phyloP scores from a whole-genome alignment of 1,284 basidiomycete genomes.

The Thelephora terrestris region DNA sequence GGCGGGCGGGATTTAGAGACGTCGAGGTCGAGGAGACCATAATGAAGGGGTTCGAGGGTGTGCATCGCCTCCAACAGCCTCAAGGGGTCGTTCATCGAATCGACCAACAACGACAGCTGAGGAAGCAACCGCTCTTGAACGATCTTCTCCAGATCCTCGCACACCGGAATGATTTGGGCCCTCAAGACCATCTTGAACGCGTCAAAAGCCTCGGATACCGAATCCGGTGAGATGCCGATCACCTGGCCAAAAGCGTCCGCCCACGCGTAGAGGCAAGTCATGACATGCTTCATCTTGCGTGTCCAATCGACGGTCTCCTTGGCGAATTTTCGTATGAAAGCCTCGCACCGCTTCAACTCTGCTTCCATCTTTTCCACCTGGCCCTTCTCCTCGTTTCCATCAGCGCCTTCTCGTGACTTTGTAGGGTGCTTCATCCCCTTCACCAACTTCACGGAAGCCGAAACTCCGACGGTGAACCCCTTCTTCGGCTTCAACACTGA shows the following conservation, averaged over 20 bases:
- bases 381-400: slow-evolving; percentile 39
- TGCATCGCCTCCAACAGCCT: slow-evolving; percentile 61
- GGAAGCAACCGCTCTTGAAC: slow-evolving; percentile 45
- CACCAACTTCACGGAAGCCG: slow-evolving; percentile 45
- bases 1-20: slow-evolving; percentile 54
- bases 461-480: slow-evolving; percentile 32
- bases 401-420: slow-evolving; percentile 26
- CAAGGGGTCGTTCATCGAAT: slow-evolving; percentile 47
- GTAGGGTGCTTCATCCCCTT: slow-evolving; percentile 38
- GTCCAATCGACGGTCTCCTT: slow-evolving; percentile 54
- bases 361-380: slow-evolving; percentile 44
- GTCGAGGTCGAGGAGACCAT: slow-evolving; percentile 51
- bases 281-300: slow-evolving; percentile 33
- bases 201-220: slow-evolving; percentile 57
- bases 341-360: slow-evolving; percentile 35
- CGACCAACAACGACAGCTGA: slow-evolving; percentile 42
- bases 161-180: slow-evolving; percentile 41
- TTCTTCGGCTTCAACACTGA: slow-evolving; percentile 28
- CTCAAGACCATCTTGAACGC: slow-evolving; percentile 57
- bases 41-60: slow-evolving; percentile 58
- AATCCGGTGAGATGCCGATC: slow-evolving; percentile 46
- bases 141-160: slow-evolving; percentile 37
- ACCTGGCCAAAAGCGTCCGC: slow-evolving; percentile 53
- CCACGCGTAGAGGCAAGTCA: slow-evolving; percentile 46
- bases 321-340: slow-evolving; percentile 49